A percentile compares a stretch with the other conserved stretches of the same genome.
phyloP scores from a whole-genome alignment of 306 rosid species.

The Sicyos edulis region DNA sequence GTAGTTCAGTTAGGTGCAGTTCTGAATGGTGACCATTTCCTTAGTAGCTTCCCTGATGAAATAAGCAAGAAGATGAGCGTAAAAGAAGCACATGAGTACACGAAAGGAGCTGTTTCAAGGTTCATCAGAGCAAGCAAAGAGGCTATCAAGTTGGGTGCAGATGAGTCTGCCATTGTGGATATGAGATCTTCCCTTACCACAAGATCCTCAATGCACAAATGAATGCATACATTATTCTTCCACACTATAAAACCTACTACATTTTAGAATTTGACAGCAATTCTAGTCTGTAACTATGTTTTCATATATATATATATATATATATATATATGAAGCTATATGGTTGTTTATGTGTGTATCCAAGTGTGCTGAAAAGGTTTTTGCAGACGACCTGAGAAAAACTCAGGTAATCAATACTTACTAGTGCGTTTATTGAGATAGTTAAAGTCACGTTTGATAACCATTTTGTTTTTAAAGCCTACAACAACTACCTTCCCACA shows the following conservation, averaged over 20 bases:
- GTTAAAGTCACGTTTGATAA: too few relatives aligned
- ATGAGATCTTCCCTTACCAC: constrained; percentile 99
- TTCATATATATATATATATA: too few relatives aligned
- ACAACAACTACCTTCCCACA: too few relatives aligned
- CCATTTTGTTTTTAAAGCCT: too few relatives aligned
- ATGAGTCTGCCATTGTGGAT: constrained; percentile 85
- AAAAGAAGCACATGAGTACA: constrained; percentile 71
- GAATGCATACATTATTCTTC: background rate
- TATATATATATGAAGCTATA: background rate
- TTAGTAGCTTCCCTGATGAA: constrained; percentile 83
- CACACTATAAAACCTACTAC: too few relatives aligned
- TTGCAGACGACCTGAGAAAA: background rate
- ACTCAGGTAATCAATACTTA: background rate
- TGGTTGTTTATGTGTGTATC: constrained; percentile 4
- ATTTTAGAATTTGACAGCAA: background rate
- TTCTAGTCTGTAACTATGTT: background rate
- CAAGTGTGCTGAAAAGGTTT: background rate
- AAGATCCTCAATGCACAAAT: constrained; percentile 61
- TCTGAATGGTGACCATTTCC: constrained; percentile 84
- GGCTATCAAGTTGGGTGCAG: constrained; percentile 85
- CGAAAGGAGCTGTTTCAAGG: constrained; percentile 73
- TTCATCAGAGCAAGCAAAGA: constrained; percentile 93
- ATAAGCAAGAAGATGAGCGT: constrained; percentile 84
- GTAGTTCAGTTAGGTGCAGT: constrained; percentile 89
- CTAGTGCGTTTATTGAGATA: background rate